Base-by-base conservation (phyloP, 768 basidiomycete species). In the Boletus tylopilopsis region DNA sequence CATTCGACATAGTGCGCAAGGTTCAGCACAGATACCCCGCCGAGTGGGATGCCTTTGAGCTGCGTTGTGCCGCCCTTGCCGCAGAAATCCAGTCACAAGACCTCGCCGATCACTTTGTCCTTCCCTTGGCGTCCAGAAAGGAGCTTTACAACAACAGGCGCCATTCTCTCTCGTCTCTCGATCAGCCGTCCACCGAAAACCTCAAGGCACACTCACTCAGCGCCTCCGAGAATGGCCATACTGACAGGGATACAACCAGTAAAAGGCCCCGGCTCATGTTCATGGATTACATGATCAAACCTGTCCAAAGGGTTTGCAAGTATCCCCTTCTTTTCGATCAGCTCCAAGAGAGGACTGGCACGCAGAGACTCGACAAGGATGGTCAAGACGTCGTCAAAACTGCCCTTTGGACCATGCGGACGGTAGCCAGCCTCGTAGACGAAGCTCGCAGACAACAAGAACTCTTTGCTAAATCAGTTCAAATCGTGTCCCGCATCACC, bases 301-400 rank as follows among this genome's bases (percentile, higher is more conserved):
- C 95, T n/a, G 79, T 97, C 15, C 95, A 99, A 68, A 76, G 94
- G 43, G 87, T 99, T 42, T 97, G 94, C 78, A 90, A 86, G 58
- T 99, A 99, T 63, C 92, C 94, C 16, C 77, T 98, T 43, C 77
- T 99, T 9, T 79, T 99, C 38, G 85, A 84, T 49, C 84, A 88
- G 58, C 77, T 96, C 30, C 69, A 67, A 25, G 57, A 56, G 22
- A 54, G 53, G 27, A 42, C 36, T 12, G 42, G 11, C 1, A 23
- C 35, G 9, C 50, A 52, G 13, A 49, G 24, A 29, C 51, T 43
- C 40, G 35, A 30, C 16, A 21, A 45, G 15, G 34, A 51, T 33
- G 30, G 39, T 18, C 54, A 45, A 19, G 61, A 53, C 27, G 43
- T 56, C 4, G 63, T 66, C 4, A 57, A 60, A 46, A 74, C 73